Evolutionary conservation across 192 early-diverging fungal genomes (phyloP), one percentile per base, ranked within the genome.

Genomic region (Coemansia sp.): DNA sequence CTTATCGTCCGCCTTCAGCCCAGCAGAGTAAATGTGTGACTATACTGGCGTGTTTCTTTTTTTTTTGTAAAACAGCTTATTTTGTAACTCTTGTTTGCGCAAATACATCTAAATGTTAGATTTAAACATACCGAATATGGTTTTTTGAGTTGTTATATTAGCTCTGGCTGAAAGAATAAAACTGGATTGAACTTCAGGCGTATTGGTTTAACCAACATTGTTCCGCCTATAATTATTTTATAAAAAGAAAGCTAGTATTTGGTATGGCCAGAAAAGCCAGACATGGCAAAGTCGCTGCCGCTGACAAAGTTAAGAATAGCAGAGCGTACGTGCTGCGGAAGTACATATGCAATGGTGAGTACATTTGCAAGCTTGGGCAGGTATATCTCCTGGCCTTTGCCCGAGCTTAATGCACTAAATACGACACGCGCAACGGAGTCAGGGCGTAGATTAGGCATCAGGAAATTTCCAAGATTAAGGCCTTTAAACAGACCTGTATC

Each of bases 401-500:
- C 81, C 2, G 73, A 67, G 7, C 74, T 84, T 36, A 94, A 61
- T 1, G 86, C 83, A 8, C 61, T 74, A 53, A 89, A 74, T 28
- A 94, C 84, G 1, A 64, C 57, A 11, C 81, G 68, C 6, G 83
- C 84, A 24, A 94, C 84, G 12, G 87, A 74, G 10, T 83, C 64
- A 0, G 89, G 75, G 7, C 77, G 67, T 25, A 95, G 65, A 1
- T 66, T 64, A 0, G 91, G 90, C 10, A 86, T 83, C n/a, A 92
- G 66, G 64, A 85, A 88, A 8, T 85, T 85, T 47, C 68, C 67
- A 40, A 87, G 84, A 21, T 70, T 49, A 5, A 89, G 81, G 0
- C 88, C 90, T 3, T 67, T 51, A 68, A 95, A 95, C 78, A 95
- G 85, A 5, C 82, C 84, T 5, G 91, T 92, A 54, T 83, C 71